Percentiles rank a stretch among this genome's conserved stretches.
Evolutionary conservation across 2,329 filamentous ascomycete genomes (phyloP).

Genomic region (Dactylellina drechsleri): DNA sequence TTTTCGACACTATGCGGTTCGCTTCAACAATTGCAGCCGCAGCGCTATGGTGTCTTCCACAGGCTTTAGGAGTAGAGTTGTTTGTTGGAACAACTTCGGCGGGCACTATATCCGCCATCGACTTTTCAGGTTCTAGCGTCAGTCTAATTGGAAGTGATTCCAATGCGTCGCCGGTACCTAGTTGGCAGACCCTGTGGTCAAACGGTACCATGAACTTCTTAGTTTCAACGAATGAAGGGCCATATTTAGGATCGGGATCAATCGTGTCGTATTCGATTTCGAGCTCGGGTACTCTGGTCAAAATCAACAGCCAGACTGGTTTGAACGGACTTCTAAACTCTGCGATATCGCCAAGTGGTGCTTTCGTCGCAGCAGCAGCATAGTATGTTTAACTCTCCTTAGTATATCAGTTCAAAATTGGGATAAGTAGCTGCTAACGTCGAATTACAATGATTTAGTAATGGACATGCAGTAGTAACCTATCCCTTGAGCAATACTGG

Average conservation of each 20-base stretch:
- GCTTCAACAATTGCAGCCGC: slow-evolving; percentile 22
- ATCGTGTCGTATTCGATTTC: slow-evolving; percentile 31
- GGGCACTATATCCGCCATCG: slow-evolving; percentile 21
- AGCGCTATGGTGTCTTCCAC: slow-evolving; percentile 25
- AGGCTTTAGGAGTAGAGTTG: slow-evolving; percentile 23
- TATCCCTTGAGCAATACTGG: slow-evolving; percentile 44
- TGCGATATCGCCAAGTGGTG: slow-evolving; percentile 28
- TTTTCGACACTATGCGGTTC: slow-evolving; percentile 25
- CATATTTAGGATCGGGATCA: slow-evolving; percentile 41
- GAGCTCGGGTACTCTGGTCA: slow-evolving; percentile 20
- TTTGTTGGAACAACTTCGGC: slow-evolving; percentile 33
- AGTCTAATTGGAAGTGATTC: slow-evolving; percentile 19
- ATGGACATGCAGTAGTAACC: slow-evolving; percentile 15
- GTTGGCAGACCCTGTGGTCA: slow-evolving; percentile 32
- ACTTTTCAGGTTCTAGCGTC: slow-evolving; percentile 29
- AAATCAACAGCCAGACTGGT: slow-evolving; percentile 42
- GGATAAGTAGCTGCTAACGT: neutral
- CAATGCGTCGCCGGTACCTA: slow-evolving; percentile 35
- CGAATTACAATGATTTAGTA: slow-evolving; percentile 11
- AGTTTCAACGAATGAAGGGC: slow-evolving; percentile 42
- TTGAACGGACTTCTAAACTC: slow-evolving; percentile 35
- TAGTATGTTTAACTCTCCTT: slow-evolving; percentile 23
- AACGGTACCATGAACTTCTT: slow-evolving; percentile 3
- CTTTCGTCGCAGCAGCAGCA: slow-evolving; percentile 38
- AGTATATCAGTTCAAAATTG: neutral